Evolutionary conservation across 306 rosid species (phyloP), one percentile per base, ranked within the genome.

Genomic region (Lathyrus tuberosus): DNA sequence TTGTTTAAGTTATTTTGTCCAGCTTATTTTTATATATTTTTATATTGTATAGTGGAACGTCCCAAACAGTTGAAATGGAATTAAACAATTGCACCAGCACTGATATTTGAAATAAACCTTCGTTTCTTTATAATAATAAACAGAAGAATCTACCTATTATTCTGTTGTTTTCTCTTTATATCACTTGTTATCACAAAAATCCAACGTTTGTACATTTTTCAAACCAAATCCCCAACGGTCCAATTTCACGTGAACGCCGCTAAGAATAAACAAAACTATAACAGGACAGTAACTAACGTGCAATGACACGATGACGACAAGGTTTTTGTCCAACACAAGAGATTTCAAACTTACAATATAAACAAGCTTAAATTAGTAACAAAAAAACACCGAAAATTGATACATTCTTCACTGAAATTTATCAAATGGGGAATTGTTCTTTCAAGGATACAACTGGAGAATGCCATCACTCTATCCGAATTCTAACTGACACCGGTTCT

Each of bases 361-460:
- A 47, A 22, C 44, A 22, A 20, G 8, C 33, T 20, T 20, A 6
- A 6, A 6, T 33, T 6, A 17, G 11, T 2, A 8, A 40, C 70
- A 54, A 28, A 57, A 53, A 40, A 57, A 28, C 61, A 46, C 44
- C 41, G 41, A 69, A 53, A 57, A 22, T 54, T 54, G 15, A 54
- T 22, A 11, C 15, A 71, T 8, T 49, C 26, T 16, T 47, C 52
- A 62, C 33, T 26, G 37, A 63, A 65, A 30, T 69, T 78, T 54
- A 61, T 62, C 70, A 75, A 67, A 88, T 89, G 96, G 96, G 96
- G 40, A 89, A 89, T 64, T 89, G 96, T 60, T 82, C 92, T 63
- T 62, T 80, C 61, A 85, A 83, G 72, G 81, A 66, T 51, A 79
- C 78, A 65, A 80, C 82, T 10, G 87, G 80, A 42, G 86, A 80